Conservation (phyloP, 148 eudicot species). For the Agrostemma githago region DNA sequence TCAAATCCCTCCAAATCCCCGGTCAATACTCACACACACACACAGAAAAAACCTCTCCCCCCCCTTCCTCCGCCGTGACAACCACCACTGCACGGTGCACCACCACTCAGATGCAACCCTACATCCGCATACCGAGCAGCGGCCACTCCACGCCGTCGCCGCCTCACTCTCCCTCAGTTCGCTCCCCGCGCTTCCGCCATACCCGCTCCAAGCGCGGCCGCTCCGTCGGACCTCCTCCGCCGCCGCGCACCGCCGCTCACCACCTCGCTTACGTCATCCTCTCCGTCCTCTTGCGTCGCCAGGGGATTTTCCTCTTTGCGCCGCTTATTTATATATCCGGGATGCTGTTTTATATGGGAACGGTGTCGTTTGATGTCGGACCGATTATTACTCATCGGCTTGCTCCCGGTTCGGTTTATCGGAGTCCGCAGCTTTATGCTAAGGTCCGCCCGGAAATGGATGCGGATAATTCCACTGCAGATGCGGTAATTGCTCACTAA, state of each 20-base stretch:
- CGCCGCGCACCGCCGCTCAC: conserved; percentile 44
- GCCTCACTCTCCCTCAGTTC: conserved; percentile 67
- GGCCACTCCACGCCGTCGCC: conserved; percentile 82
- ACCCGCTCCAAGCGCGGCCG: conserved; percentile 33
- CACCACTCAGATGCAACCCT: conserved; percentile 46
- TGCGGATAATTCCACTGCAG: conserved; percentile 65
- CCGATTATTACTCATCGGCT: conserved; percentile 54
- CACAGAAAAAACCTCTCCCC: too few species aligned
- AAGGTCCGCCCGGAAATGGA: conserved; percentile 77
- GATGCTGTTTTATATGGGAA: conserved; percentile 88
- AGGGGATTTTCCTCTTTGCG: conserved; percentile 53
- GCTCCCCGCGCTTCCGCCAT: conserved; percentile 59
- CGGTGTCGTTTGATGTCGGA: conserved; percentile 75
- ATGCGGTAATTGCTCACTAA: conserved; percentile 65
- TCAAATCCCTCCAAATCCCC: too few species aligned
- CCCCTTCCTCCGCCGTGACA: too few species aligned
- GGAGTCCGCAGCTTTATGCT: conserved; percentile 72
- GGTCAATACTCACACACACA: too few species aligned
- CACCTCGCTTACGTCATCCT: conserved; percentile 57
- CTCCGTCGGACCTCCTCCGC: conserved; percentile 14
- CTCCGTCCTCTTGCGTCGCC: conserved; percentile 66
- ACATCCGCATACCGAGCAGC: conserved; percentile 82
- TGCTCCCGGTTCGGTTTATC: conserved; percentile 68
- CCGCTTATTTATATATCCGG: conserved; percentile 79
- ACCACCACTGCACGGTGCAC: too few species aligned